These are phyloP conservation scores for Erodium trifolium DNA, from an alignment of 441 rosid genomes.

Conservation along the genomic window DNA sequence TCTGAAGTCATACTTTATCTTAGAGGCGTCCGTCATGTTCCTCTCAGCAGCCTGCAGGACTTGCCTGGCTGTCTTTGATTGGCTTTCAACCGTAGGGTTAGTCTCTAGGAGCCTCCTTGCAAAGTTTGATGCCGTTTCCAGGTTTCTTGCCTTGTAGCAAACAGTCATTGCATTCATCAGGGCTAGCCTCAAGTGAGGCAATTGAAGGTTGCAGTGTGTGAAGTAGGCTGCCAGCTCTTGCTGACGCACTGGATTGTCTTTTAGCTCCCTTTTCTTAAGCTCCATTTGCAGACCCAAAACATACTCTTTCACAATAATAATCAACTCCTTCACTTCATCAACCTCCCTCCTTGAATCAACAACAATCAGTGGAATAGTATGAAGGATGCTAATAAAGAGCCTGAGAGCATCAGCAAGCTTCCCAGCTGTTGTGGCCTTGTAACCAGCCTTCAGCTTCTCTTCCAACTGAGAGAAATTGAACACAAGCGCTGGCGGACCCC, in stretches of 20 bases:
- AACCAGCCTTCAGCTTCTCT: constrained; percentile 73
- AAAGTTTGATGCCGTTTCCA: constrained; percentile 63
- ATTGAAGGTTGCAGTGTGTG: constrained; percentile 75
- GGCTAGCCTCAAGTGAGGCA: constrained; percentile 68
- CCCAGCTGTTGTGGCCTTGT: constrained; percentile 70
- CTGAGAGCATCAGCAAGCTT: constrained; percentile 64
- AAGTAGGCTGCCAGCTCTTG: constrained; percentile 91
- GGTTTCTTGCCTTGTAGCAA: constrained; percentile 61
- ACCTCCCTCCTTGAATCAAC: constrained; percentile 87
- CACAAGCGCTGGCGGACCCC: constrained; percentile 63
- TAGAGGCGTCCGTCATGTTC: constrained; percentile 53
- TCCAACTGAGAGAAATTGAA: constrained; percentile 62
- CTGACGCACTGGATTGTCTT: constrained; percentile 52
- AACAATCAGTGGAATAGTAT: constrained; percentile 71
- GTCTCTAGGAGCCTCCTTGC: constrained; percentile 67
- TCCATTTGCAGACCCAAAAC: constrained; percentile 74
- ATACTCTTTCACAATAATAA: constrained; percentile 64
- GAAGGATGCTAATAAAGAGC: constrained; percentile 56
- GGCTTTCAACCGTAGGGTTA: constrained; percentile 57
- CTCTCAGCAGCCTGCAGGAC: constrained; percentile 68
- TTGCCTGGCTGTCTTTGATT: constrained; percentile 65
- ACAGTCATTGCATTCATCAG: constrained; percentile 59
- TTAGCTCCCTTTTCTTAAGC: constrained; percentile 55
- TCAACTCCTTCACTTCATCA: constrained; percentile 77
- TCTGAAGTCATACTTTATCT: constrained; percentile 72